Base-by-base conservation (phyloP, 257 asterid species). In the Salvia rosmarinus region DNA sequence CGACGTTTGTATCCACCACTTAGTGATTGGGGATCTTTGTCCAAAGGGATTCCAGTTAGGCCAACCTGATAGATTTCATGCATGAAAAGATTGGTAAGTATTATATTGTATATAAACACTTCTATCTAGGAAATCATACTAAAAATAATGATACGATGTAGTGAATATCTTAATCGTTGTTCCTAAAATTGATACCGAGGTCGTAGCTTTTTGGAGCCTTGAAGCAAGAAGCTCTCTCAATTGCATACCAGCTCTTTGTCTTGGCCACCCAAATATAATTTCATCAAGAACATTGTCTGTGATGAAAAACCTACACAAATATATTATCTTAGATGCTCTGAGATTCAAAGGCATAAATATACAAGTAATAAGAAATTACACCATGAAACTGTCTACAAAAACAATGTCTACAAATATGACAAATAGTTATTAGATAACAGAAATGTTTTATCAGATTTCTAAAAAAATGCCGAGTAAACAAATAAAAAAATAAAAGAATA, bases 1-100 rank as follows among this genome's bases (percentile, higher is more conserved):
- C 96, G 82, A 59, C 98, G 96, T 82, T 94, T 94, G 86, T 89
- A 89, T 75, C 98, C 98, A 16, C 99, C 99, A 78, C 98, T 89
- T 35, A 91, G 79, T 54, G 96, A 88, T 69, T 87, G 94, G 65
- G 98, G 98, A 80, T 91, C 96, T 77, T 86, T 86, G 76, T 88
- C 95, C 82, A 86, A 75, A 13, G 95, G 55, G 71, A 88, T 84
- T 78, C 88, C 95, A 74, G 86, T 86, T 61, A 88, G 81, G 76
- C 95, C 95, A 79, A 86, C 95, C 95, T 88, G 66, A 73, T 35
- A 75, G 77, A 44, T 71, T 56, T 43, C 59, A 58, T 44, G 67
- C 77, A 81, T 16, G 52, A 64, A 59, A 54, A 54, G 12, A 54
- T 35, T 64, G 46, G 49, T 74, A 47, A 71, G 68, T 37, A 35